Evolutionary conservation across 345 rosid genomes (phyloP).

Genomic region (Euphorbia pulcherrima): DNA sequence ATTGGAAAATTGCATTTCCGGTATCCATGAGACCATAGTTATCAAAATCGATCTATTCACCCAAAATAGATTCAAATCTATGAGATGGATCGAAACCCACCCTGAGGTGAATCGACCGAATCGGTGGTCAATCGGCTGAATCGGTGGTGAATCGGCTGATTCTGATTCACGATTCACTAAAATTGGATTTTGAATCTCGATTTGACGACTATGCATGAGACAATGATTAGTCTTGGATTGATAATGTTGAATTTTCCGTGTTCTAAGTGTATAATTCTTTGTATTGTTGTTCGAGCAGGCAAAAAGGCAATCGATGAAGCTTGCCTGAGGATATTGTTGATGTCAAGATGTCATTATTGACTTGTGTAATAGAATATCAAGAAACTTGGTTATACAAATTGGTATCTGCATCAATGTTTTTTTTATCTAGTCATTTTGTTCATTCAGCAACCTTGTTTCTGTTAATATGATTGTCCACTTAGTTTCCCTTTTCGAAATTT

Average conservation of each 20-base stretch:
- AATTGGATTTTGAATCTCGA: too few relatives aligned
- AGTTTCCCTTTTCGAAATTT: not conserved
- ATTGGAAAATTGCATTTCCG: not conserved
- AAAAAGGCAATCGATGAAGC: slow-evolving; percentile 9
- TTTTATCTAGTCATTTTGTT: not conserved
- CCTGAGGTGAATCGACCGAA: too few relatives aligned
- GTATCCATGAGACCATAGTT: too few relatives aligned
- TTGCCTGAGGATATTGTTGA: slow-evolving; percentile 7
- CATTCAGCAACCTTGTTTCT: not conserved
- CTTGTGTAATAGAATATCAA: not conserved
- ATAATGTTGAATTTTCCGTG: not conserved
- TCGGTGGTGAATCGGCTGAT: too few relatives aligned
- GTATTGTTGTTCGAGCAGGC: slow-evolving; percentile 5
- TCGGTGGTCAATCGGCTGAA: too few relatives aligned
- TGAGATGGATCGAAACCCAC: too few relatives aligned
- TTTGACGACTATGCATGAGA: not conserved
- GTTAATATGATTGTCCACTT: not conserved
- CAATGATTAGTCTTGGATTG: not conserved
- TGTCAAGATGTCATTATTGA: not conserved
- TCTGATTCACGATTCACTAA: too few relatives aligned
- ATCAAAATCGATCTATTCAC: too few relatives aligned
- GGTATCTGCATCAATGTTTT: not conserved
- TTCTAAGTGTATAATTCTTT: not conserved
- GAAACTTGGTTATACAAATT: not conserved
- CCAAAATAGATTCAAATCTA: too few relatives aligned